Percentiles rank a stretch among this genome's conserved stretches.
Evolutionary conservation across 2,329 filamentous ascomycete genomes (phyloP).

Genomic region (Aspergillus persii): DNA sequence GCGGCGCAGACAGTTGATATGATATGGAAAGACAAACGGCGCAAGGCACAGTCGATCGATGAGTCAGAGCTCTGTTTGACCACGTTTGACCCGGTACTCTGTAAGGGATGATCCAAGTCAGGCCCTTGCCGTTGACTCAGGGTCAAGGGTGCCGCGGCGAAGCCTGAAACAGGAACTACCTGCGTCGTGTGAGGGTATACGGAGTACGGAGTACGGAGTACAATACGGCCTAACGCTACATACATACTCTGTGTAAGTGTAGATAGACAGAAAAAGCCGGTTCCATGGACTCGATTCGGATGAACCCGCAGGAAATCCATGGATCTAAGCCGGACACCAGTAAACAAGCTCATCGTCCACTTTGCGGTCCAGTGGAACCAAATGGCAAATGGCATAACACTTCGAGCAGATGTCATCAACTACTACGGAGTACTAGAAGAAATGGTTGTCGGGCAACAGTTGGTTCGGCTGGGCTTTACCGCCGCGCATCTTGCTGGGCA

Average conservation of each 20-base stretch:
- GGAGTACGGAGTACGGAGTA: too few species aligned
- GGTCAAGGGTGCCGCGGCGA: background rate
- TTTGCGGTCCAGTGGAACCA: constrained; percentile 9
- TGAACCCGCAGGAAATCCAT: constrained; percentile 6
- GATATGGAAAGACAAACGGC: background rate
- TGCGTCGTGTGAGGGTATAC: background rate
- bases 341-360: constrained; percentile 10
- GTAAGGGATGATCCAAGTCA: background rate
- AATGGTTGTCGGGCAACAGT: constrained; percentile 27
- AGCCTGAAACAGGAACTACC: background rate
- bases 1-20: background rate
- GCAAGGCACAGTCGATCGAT: background rate
- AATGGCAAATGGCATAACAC: constrained; percentile 9
- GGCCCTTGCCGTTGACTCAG: background rate
- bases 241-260: background rate
- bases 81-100: background rate
- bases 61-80: background rate
- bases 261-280: background rate
- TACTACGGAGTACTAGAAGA: background rate
- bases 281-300: constrained; percentile 4
- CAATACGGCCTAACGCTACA: too few species aligned
- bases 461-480: constrained; percentile 31
- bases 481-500: constrained; percentile 32
- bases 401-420: constrained; percentile 1
- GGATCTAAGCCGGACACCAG: constrained; percentile 2